phyloP scores from a whole-genome alignment of 2,329 filamentous ascomycete species.

The Arthrobotrys conoides region DNA sequence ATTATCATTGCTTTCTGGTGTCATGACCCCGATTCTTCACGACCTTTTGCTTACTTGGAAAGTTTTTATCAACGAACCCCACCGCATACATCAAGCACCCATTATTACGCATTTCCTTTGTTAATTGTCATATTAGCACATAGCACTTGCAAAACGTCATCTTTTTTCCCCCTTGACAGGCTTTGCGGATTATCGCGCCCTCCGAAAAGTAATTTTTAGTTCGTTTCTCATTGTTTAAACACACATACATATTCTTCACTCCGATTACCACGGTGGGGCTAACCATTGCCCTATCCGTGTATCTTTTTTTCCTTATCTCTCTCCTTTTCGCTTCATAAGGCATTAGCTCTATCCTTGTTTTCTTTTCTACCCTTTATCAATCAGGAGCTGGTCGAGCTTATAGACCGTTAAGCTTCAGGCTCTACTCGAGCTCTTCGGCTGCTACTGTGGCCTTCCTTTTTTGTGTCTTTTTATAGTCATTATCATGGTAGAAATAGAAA shows the following conservation, averaged over 20 bases:
- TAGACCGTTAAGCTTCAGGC: not conserved
- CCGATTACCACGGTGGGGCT: not conserved
- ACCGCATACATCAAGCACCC: conserved; percentile 31
- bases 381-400: not conserved
- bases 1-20: conserved; percentile 61
- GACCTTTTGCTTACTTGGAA: conserved; percentile 41
- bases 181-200: conserved; percentile 6
- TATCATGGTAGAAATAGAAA: conserved; percentile 27
- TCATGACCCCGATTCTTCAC: conserved; percentile 58
- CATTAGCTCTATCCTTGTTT: conserved; percentile 1
- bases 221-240: not conserved
- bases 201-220: conserved; percentile 34
- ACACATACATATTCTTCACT: conserved; percentile 5
- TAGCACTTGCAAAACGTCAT: conserved; percentile 18
- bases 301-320: conserved; percentile 4
- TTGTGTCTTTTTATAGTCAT: conserved; percentile 12
- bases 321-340: not conserved
- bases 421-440: not conserved
- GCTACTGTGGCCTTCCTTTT: not conserved
- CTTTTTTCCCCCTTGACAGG: not conserved
- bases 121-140: conserved; percentile 27
- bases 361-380: not conserved
- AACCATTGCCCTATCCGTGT: not conserved
- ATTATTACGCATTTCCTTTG: conserved; percentile 20
- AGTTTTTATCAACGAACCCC: conserved; percentile 59